These are phyloP conservation scores for Candida coleopterorum DNA, from an alignment of 805 yeast genomes.

Conservation along the genomic window DNA sequence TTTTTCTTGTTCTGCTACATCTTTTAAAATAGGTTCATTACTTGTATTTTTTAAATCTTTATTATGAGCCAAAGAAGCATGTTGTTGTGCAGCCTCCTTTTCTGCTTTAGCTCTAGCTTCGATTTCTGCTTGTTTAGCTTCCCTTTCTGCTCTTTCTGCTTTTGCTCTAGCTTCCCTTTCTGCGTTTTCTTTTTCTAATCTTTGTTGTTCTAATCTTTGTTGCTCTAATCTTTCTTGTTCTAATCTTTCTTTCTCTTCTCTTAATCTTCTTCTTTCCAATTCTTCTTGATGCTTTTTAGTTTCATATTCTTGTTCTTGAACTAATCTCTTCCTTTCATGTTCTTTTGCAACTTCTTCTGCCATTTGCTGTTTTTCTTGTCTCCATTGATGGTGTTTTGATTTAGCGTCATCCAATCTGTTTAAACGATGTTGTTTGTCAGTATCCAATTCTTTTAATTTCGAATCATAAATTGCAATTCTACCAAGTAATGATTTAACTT, in stretches of 20 bases:
- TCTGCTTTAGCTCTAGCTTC: slow-evolving; percentile 14
- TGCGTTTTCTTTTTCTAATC: slow-evolving; percentile 11
- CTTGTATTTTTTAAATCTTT: slow-evolving; percentile 11
- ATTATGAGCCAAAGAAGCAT: slow-evolving; percentile 2
- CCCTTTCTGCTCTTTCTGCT: slow-evolving; percentile 12
- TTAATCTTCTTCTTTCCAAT: slow-evolving; percentile 34
- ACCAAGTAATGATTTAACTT: slow-evolving; percentile 39
- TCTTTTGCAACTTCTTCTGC: slow-evolving; percentile 33
- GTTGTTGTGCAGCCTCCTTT: slow-evolving; percentile 14
- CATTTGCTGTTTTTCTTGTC: slow-evolving; percentile 40
- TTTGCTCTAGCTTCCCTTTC: slow-evolving; percentile 9
- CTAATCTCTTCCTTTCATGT: slow-evolving; percentile 32
- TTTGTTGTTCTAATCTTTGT: slow-evolving; percentile 12
- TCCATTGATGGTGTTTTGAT: slow-evolving; percentile 39
- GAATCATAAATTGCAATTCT: slow-evolving; percentile 43
- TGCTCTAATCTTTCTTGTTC: slow-evolving; percentile 21
- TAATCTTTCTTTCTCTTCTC: slow-evolving; percentile 30
- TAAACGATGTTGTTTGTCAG: slow-evolving; percentile 34
- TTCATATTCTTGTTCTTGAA: slow-evolving; percentile 40
- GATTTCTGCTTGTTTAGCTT: slow-evolving; percentile 11
- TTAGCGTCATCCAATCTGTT: slow-evolving; percentile 38
- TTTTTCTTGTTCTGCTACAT: neutral
- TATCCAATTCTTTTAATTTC: slow-evolving; percentile 33
- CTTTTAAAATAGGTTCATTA: slow-evolving; percentile 11
- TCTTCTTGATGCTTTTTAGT: slow-evolving; percentile 22